Base-by-base conservation (phyloP, 2,329 filamentous ascomycete species). In the Ascochyta koolunga region DNA sequence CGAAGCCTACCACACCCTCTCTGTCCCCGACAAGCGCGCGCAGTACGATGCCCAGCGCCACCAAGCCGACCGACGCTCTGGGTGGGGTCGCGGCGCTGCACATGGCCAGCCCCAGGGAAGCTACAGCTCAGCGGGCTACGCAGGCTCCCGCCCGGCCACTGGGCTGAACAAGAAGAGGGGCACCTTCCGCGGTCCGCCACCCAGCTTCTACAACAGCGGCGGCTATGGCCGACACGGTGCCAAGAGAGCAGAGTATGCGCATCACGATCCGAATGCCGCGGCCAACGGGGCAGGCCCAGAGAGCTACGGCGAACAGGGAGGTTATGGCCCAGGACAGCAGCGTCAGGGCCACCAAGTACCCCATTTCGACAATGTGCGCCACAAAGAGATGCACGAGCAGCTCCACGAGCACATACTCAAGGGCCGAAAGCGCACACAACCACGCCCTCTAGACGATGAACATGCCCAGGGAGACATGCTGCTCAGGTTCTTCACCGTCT, bases 171-270 rank as follows among this genome's bases (percentile, higher is more conserved):
- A 88, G 35, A 84, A 93, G 21, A 82, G 91, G 2, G 85, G 86
- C 2, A 82, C 87, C 4, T 97, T 96, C 75, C 85, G 84, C 18
- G 93, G 93, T 0, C 93, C 95, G 3, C 93, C 95, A 44, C 93
- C 93, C 0, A 90, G 86, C 60, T 98, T 97, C 78, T 97, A 91
- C 75, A 83, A 88, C 16, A 87, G 83, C 57, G 92, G 91, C 4
- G 91, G 89, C 3, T 96, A 91, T 83, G 90, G 90, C 41, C 73
- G 78, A 2, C 84, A 90, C 54, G 71, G 77, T 2, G 82, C 82
- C 31, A 89, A 89, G 76, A 74, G 86, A 32, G 75, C 76, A 48
- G 80, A 80, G 31, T 66, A 78, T 50, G 76, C 77, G 2, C 65
- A 75, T 22, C 65, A 70, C 15, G 59, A 68, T 21, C 54, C 66